Evolutionary conservation across 148 eudicot genomes (phyloP).

Genomic region (Selenicereus undatus): DNA sequence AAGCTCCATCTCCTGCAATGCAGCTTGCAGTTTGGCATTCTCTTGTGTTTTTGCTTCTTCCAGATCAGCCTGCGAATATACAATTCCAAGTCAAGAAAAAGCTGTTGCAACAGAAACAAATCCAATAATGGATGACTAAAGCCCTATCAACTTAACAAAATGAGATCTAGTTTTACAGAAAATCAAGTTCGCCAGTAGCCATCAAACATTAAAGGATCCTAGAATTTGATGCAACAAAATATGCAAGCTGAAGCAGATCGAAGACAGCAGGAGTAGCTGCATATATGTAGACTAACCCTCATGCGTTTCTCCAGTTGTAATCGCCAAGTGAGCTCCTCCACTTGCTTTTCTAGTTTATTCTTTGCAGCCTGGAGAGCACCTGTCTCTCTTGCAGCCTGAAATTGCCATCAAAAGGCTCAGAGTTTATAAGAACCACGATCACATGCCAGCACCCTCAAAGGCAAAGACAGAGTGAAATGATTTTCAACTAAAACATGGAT

Average conservation of each 20-base stretch:
- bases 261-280: neutral
- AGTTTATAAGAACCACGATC: neutral
- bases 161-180: neutral
- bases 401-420: constrained; percentile 13
- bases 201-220: neutral
- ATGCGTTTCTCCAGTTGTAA: constrained; percentile 97
- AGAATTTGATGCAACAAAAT: neutral
- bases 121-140: neutral
- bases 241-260: neutral
- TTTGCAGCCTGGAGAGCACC: constrained; percentile 99
- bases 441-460: neutral
- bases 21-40: constrained; percentile 64
- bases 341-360: constrained; percentile 98
- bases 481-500: no score
- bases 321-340: constrained; percentile 96
- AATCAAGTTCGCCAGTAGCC: neutral
- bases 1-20: constrained; percentile 68
- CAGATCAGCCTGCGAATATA: constrained; percentile 63
- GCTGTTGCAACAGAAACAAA: neutral
- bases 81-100: constrained; percentile 3
- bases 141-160: neutral
- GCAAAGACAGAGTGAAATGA: no score
- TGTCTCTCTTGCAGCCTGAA: constrained; percentile 93
- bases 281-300: constrained; percentile 51
- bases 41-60: constrained; percentile 94